Evolutionary conservation across 2,329 filamentous ascomycete genomes (phyloP).

Genomic region (Fusarium albidum): DNA sequence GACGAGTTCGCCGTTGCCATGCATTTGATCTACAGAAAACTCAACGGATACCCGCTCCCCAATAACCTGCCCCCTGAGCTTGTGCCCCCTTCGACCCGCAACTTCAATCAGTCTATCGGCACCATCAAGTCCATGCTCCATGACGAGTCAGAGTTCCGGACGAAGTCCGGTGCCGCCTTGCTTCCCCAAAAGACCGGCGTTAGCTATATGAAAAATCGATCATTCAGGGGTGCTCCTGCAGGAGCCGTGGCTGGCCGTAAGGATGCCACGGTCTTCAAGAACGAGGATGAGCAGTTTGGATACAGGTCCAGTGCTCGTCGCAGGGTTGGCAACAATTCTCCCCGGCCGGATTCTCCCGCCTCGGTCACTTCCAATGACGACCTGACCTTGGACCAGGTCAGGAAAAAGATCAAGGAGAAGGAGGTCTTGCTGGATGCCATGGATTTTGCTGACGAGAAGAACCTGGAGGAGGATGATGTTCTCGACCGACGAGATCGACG

Average conservation of each 20-base stretch:
- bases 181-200: conserved; percentile 97
- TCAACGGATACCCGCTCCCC: conserved; percentile 94
- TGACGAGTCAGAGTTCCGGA: conserved; percentile 88
- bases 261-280: conserved; percentile 95
- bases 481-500: conserved; percentile 89
- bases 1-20: conserved; percentile 99
- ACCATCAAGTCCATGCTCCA: conserved; percentile 90
- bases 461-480: conserved; percentile 88
- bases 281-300: conserved; percentile 91
- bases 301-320: conserved; percentile 95
- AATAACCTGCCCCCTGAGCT: conserved; percentile 89
- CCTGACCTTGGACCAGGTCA: conserved; percentile 83
- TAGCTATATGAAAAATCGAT: conserved; percentile 95
- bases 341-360: conserved; percentile 79
- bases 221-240: conserved; percentile 75
- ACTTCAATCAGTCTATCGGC: conserved; percentile 91
- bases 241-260: conserved; percentile 73
- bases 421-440: conserved; percentile 94
- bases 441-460: conserved; percentile 93
- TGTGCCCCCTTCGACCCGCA: conserved; percentile 91
- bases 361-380: conserved; percentile 80
- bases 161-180: conserved; percentile 87
- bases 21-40: conserved; percentile 97
- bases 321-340: conserved; percentile 80
- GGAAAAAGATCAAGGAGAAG: conserved; percentile 93